Percentiles rank a stretch among this genome's conserved stretches.
phyloP scores from a whole-genome alignment of 192 early-diverging fungal genomes.

The Coemansia sp. region DNA sequence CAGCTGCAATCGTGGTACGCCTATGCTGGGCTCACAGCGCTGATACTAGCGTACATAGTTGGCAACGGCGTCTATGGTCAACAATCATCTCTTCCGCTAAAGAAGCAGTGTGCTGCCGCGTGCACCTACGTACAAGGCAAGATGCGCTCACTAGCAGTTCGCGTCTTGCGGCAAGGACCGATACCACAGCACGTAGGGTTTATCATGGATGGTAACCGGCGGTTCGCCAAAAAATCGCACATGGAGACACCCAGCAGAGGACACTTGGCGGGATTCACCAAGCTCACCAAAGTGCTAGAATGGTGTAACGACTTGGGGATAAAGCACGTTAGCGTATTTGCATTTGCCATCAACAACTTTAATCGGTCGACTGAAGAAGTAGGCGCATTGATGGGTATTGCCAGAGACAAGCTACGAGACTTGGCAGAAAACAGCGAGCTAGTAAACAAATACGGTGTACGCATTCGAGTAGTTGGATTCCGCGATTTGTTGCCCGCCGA shows the following conservation, averaged over 20 bases:
- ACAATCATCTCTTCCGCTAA: constrained; percentile 5
- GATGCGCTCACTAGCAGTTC: constrained; percentile 17
- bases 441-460: constrained; percentile 68
- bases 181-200: constrained; percentile 92
- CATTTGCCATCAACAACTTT: constrained; percentile 99
- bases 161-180: constrained; percentile 64
- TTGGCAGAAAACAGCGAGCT: constrained; percentile 71
- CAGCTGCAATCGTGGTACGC: constrained; percentile 4
- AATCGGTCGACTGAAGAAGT: constrained; percentile 86
- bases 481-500: constrained; percentile 65
- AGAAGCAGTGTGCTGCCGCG: constrained; percentile 14
- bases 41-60: constrained; percentile 11
- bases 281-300: constrained; percentile 82
- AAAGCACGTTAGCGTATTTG: constrained; percentile 87
- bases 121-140: not conserved
- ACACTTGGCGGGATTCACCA: constrained; percentile 78
- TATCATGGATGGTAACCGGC: constrained; percentile 98
- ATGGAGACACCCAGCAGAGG: constrained; percentile 62
- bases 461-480: constrained; percentile 84
- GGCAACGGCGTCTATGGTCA: constrained; percentile 11
- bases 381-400: constrained; percentile 78
- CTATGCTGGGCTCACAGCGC: not conserved
- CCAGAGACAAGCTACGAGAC: constrained; percentile 73
- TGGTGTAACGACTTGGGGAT: constrained; percentile 88
- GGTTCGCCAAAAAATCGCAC: constrained; percentile 73